Base-by-base conservation (phyloP, 768 basidiomycete species). In the Tulasnella sp. region DNA sequence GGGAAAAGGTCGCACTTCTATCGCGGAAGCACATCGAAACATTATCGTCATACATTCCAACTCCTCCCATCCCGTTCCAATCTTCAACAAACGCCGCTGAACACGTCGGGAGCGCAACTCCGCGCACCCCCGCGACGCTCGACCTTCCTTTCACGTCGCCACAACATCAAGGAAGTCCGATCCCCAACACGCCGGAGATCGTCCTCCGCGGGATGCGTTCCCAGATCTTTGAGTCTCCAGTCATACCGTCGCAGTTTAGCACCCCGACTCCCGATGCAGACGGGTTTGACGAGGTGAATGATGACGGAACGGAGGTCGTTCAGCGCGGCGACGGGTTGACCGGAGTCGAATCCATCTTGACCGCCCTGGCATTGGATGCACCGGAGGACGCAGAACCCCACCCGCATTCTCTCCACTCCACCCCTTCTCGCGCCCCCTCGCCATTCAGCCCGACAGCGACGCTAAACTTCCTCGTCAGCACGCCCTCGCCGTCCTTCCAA, bases 1-100 rank as follows among this genome's bases (percentile, higher is more conserved):
- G 74, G 74, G 74, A 74, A 46, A 74, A 74, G n/a, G 74, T 74
- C 74, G 74, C 74, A 7, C 74, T 74, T 0, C 74, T 74, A 0
- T 74, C 74, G 40, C 74, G 39, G 46, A 42, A 42, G n/a, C 52
- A 52, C 9, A n/a, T 52, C 52, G 52, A 36, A 68, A 34, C 31
- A 12, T 27, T 34, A 27, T 36, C 58, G 24, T 12, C n/a, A 34
- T 31, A 6, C 4, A 16, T 62, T 16, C 1, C 58, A 1, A 34
- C 58, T 34, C 58, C 58, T 62, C 58, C 58, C 3, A 19, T 1
- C 14, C 58, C 58, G 3, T 14, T 31, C 58, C n/a, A 62, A 14
- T 19, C 48, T 24, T 6, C 48, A 24, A 19, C 48, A 48, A n/a
- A 62, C 3, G 58, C n/a, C 8, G 9, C 58, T 3, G 58, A 62